Base-by-base conservation (phyloP, 768 basidiomycete species). In the Boletus reticulatus region DNA sequence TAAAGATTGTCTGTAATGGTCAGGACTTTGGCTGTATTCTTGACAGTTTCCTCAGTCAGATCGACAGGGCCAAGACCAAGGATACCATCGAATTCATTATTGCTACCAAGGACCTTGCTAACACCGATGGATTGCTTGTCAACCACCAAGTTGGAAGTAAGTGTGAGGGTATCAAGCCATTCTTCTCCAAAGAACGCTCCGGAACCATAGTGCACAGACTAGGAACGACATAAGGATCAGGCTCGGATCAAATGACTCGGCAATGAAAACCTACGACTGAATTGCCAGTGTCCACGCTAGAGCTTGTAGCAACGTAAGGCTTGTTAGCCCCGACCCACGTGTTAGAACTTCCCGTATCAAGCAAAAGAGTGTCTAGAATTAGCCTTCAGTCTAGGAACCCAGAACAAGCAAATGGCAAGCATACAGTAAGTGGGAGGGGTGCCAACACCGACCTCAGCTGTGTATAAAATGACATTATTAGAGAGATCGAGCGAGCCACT, bases 291-390 rank as follows among this genome's bases (percentile, higher is more conserved):
- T 22, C 22, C 22, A 22, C 22, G 22, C 22, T 22, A 22, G 22
- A 22, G 22, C 22, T 22, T 22, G 22, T 22, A 22, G 22, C 3
- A 3, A 22, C 22, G 22, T 22, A 22, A 22, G 22, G 22, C 22
- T 22, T 1, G 22, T 3, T 22, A 22, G 22, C 22, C 22, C 22
- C 22, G 3, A 22, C 22, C 22, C 22, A 22, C 22, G 22, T 22
- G 22, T 22, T 22, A 22, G 22, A 22, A 22, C 22, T 74, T 46
- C 71, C 71, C 3, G 72, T 72, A 43, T 73, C 72, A 13, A 73
- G 49, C 6, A 72, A 27, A 17, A 73, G 61, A 7, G 59, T 59
- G 42, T 63, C 74, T 74, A 32, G 32, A 22, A 31, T 8, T 20
- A 42, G 24, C 27, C 4, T 16, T 46, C 9, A 52, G 46, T 29